A percentile compares a stretch with the other conserved stretches of the same genome.
phyloP scores from a whole-genome alignment of 768 basidiomycete species.

The Chalciporus sphaerocephalus region DNA sequence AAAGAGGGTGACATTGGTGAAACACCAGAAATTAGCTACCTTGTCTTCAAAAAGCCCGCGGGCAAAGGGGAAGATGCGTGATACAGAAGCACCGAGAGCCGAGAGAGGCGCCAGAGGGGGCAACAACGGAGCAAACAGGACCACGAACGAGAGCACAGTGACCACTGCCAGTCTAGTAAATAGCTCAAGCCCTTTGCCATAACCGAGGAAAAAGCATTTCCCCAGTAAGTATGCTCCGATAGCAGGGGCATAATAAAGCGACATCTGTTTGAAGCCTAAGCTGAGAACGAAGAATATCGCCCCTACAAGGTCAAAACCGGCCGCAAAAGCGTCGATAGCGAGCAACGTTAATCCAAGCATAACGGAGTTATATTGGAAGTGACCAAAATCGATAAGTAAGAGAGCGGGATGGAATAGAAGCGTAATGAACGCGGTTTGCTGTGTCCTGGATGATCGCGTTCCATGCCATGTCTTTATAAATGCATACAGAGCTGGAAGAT shows the following conservation, averaged over 20 bases:
- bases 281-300: slow-evolving; percentile 80
- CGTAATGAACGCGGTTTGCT: slow-evolving; percentile 57
- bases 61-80: slow-evolving; percentile 86
- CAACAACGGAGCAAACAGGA: slow-evolving; percentile 79
- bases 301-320: slow-evolving; percentile 66
- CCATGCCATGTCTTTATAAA: slow-evolving; percentile 67
- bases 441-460: slow-evolving; percentile 64
- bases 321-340: slow-evolving; percentile 65
- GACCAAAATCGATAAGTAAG: slow-evolving; percentile 83
- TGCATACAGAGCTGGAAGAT: slow-evolving; percentile 65
- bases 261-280: slow-evolving; percentile 94
- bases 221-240: slow-evolving; percentile 88
- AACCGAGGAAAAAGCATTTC: slow-evolving; percentile 83
- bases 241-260: slow-evolving; percentile 88
- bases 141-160: slow-evolving; percentile 57
- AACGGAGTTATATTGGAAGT: slow-evolving; percentile 93
- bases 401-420: slow-evolving; percentile 82
- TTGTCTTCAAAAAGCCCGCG: slow-evolving; percentile 94
- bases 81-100: slow-evolving; percentile 58
- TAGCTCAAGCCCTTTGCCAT: slow-evolving; percentile 55
- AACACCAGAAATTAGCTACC: slow-evolving; percentile 98
- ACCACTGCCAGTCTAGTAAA: slow-evolving; percentile 64
- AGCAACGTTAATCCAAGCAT: slow-evolving; percentile 82
- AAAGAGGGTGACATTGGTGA: slow-evolving; percentile 72
- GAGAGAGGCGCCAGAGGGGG: slow-evolving; percentile 55